Evolutionary conservation across 208 protist genomes (phyloP).

Genomic region (Paratrypanosoma confusum): DNA sequence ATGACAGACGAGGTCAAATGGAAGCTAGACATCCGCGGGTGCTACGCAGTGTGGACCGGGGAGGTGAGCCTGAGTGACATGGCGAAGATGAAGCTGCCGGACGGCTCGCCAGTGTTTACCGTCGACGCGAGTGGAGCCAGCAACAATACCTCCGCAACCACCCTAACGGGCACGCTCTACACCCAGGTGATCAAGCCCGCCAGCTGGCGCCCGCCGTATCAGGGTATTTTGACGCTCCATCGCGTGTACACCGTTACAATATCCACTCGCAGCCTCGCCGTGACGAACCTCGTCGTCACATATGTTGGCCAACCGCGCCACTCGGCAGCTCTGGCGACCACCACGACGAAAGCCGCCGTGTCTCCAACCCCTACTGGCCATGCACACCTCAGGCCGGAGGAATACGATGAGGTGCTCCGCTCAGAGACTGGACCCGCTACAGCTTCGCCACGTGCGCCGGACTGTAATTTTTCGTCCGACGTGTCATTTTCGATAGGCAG

Average conservation of each 20-base stretch:
- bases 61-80: constrained; percentile 50
- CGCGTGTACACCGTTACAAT: constrained; percentile 33
- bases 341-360: not conserved
- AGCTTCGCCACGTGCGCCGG: no score
- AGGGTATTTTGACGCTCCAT: constrained; percentile 30
- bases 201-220: constrained; percentile 27
- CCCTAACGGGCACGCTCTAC: constrained; percentile 67
- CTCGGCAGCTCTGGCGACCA: constrained; percentile 1
- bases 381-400: not conserved
- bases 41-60: constrained; percentile 78
- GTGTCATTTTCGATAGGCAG: constrained; percentile 38
- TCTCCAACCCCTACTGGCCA: not conserved
- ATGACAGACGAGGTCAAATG: constrained; percentile 37
- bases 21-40: constrained; percentile 75
- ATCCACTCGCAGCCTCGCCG: no score
- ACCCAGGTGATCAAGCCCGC: constrained; percentile 64
- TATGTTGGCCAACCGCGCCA: no score
- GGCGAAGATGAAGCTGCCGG: constrained; percentile 45
- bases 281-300: no score
- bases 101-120: constrained; percentile 48
- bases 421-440: no score
- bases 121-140: no score
- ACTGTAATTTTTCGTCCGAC: constrained; percentile 18
- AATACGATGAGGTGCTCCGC: no score
- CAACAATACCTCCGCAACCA: constrained; percentile 24